phyloP scores from a whole-genome alignment of 148 eudicot genomes.

The Rhododendron vialii region DNA sequence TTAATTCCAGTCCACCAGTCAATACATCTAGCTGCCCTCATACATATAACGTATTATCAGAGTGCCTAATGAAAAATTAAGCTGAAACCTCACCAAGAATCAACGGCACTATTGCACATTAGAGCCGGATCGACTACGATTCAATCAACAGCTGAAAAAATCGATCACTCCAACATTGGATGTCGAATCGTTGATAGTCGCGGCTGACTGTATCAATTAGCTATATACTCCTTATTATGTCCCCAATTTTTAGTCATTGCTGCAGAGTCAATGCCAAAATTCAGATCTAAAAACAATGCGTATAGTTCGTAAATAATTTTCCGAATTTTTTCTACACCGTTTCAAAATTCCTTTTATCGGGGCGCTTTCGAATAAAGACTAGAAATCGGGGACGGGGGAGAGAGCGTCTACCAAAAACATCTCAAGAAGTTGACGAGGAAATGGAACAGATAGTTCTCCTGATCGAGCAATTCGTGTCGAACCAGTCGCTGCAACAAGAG shows the following conservation, averaged over 20 bases:
- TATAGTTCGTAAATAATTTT: neutral
- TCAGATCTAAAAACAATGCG: neutral
- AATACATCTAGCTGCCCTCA: neutral
- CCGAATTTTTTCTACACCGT: neutral
- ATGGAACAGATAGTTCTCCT: conserved; percentile 44
- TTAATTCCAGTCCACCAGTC: neutral
- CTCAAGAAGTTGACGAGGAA: conserved; percentile 47
- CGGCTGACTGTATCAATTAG: neutral
- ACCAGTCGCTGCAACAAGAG: conserved; percentile 37
- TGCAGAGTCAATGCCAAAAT: neutral
- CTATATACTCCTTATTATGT: neutral
- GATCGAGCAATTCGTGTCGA: conserved; percentile 41
- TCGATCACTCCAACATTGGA: neutral
- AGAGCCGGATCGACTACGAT: neutral
- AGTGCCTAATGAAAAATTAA: neutral
- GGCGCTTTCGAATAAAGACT: neutral
- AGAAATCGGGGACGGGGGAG: neutral
- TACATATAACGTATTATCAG: neutral
- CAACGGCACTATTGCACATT: neutral
- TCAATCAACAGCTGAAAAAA: neutral
- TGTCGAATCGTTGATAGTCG: neutral
- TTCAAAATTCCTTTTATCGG: neutral
- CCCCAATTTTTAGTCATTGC: neutral
- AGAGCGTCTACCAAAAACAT: conserved; percentile 38
- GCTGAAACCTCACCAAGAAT: neutral